Conservation (phyloP, 305 asterid species). For the Solanum chacoense region DNA sequence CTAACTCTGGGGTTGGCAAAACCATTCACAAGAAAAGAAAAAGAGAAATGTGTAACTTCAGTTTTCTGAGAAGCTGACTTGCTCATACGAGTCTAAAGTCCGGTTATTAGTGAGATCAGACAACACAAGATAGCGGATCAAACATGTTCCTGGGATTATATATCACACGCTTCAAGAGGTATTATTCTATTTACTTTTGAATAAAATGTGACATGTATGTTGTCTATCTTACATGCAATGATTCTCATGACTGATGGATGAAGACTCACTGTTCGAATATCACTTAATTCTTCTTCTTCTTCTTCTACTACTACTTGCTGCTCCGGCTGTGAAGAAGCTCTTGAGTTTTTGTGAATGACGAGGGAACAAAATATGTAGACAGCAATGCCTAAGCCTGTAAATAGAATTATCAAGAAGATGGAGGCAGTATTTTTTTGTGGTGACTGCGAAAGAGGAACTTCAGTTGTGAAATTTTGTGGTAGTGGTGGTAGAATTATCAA, state of each 20-base stretch:
- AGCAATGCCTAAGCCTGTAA: constrained; percentile 26
- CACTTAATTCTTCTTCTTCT: not conserved
- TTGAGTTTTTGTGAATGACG: constrained; percentile 21
- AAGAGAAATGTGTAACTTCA: not conserved
- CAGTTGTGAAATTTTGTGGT: not conserved
- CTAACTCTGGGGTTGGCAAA: not conserved
- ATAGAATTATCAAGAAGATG: constrained; percentile 17
- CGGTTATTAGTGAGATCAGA: no score
- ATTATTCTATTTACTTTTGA: not conserved
- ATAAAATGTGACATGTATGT: not conserved
- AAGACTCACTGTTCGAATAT: not conserved
- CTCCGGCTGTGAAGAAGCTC: not conserved
- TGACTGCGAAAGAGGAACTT: not conserved
- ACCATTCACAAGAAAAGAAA: not conserved
- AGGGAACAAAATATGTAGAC: constrained; percentile 29
- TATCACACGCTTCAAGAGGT: not conserved
- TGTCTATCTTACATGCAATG: not conserved
- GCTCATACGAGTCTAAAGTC: not conserved
- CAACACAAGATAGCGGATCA: not conserved
- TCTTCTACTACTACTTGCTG: not conserved
- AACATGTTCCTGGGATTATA: not conserved
- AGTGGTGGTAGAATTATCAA: constrained; percentile 6
- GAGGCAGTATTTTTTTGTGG: constrained; percentile 4
- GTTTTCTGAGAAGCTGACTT: not conserved
- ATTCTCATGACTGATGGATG: not conserved